Percentiles rank a stretch among this genome's conserved stretches.
These are phyloP conservation scores for Brettanomyces naardenensis DNA, from an alignment of 805 yeast species.

Conservation along the genomic window DNA sequence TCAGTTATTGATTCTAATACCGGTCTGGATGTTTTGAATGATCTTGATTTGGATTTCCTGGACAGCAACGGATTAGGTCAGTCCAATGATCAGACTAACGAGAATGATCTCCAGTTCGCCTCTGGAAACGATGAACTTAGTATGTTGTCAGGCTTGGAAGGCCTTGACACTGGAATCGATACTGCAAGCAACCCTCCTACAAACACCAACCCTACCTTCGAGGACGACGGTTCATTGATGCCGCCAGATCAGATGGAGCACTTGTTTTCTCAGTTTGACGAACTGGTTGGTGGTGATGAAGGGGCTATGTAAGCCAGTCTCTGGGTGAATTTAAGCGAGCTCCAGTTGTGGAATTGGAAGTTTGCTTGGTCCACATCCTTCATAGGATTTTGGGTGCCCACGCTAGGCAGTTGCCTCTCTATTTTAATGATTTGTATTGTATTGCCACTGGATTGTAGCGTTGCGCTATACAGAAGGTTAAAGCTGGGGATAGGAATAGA, in stretches of 20 bases:
- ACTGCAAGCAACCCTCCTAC: neutral
- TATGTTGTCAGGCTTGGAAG: neutral
- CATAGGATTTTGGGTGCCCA: no score
- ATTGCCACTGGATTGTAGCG: no score
- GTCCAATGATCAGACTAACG: constrained; percentile 4
- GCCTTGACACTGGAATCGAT: neutral
- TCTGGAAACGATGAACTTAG: constrained; percentile 5
- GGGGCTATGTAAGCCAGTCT: neutral
- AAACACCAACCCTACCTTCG: constrained; percentile 1
- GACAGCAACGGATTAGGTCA: constrained; percentile 9
- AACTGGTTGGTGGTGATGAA: constrained; percentile 18
- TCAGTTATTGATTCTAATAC: neutral
- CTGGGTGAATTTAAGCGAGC: neutral
- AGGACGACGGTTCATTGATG: constrained; percentile 14
- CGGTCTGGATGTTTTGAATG: constrained; percentile 6
- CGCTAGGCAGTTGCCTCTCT: no score
- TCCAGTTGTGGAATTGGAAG: neutral
- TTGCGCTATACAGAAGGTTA: no score
- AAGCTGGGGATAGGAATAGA: neutral
- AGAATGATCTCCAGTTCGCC: constrained; percentile 10
- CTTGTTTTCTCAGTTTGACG: constrained; percentile 25
- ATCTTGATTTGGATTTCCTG: constrained; percentile 21
- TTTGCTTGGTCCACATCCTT: no score
- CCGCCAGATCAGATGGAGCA: constrained; percentile 26
- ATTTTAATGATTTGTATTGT: neutral